Evolutionary conservation across 2,329 filamentous ascomycete genomes (phyloP).

Genomic region (Pseudocercospora musae): DNA sequence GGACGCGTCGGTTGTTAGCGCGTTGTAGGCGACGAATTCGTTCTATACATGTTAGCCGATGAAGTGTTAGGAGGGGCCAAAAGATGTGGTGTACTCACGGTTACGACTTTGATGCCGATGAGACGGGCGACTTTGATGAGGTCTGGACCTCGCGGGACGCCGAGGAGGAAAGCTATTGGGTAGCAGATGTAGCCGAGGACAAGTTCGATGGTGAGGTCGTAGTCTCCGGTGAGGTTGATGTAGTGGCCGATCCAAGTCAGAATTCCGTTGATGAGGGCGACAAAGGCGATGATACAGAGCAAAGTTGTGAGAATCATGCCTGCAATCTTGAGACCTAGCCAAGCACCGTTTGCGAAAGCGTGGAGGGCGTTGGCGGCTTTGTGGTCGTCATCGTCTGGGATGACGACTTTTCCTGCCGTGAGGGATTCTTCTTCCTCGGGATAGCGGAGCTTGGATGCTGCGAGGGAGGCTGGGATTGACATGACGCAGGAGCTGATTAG

Average conservation of each 20-base stretch:
- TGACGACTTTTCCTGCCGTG: constrained; percentile 74
- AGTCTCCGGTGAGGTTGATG: constrained; percentile 64
- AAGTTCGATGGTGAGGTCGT: constrained; percentile 69
- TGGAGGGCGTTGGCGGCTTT: constrained; percentile 77
- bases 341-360: constrained; percentile 79
- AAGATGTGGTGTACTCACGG: constrained; percentile 29
- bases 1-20: constrained; percentile 49
- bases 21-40: constrained; percentile 71
- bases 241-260: constrained; percentile 83
- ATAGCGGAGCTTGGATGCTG: constrained; percentile 84
- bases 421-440: constrained; percentile 84
- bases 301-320: constrained; percentile 77
- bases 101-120: constrained; percentile 81
- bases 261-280: constrained; percentile 71
- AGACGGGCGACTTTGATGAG: constrained; percentile 71
- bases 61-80: not conserved
- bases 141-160: constrained; percentile 60
- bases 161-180: constrained; percentile 75
- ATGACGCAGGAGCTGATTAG: constrained; percentile 91
- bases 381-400: constrained; percentile 73
- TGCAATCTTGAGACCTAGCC: constrained; percentile 81
- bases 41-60: too few species aligned
- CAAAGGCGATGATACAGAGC: constrained; percentile 77
- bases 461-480: constrained; percentile 88
- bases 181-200: constrained; percentile 76